Percentiles rank a stretch among this genome's conserved stretches.
Evolutionary conservation across 139 green algal genomes (phyloP).

Genomic region (Klebsormidium nitens): DNA sequence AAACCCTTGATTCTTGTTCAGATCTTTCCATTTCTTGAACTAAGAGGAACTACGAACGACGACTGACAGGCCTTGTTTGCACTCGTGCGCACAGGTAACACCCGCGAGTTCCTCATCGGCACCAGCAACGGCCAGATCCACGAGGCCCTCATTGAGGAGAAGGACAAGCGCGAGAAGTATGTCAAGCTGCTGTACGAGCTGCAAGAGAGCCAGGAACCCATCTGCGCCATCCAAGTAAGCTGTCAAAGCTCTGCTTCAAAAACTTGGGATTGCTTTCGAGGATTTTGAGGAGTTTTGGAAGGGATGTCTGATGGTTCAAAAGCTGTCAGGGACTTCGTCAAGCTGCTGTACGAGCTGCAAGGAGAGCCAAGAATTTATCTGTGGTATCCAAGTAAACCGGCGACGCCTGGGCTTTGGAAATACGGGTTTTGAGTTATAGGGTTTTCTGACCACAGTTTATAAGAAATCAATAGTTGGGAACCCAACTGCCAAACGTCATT

Average conservation of each 20-base stretch:
- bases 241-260: neutral
- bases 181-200: conserved; percentile 24
- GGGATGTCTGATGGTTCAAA: too few relatives aligned
- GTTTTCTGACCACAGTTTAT: too few relatives aligned
- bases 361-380: conserved; percentile 13
- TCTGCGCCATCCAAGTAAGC: neutral
- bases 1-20: too few relatives aligned
- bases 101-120: conserved; percentile 18
- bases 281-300: too few relatives aligned
- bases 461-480: too few relatives aligned
- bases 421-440: too few relatives aligned
- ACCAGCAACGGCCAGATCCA: conserved; percentile 19
- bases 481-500: too few relatives aligned
- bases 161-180: conserved; percentile 35
- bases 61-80: too few relatives aligned
- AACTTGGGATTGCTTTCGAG: too few relatives aligned
- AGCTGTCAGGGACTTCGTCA: conserved; percentile 24
- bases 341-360: conserved; percentile 21
- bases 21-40: too few relatives aligned
- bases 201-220: conserved; percentile 11
- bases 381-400: neutral
- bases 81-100: conserved; percentile 7
- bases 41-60: too few relatives aligned
- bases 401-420: neutral
- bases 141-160: conserved; percentile 24